A percentile compares a stretch with the other conserved stretches of the same genome.
Evolutionary conservation across 225 moss, liverwort and hornwort genomes (phyloP).

Genomic region (Pleurozium schreberi): DNA sequence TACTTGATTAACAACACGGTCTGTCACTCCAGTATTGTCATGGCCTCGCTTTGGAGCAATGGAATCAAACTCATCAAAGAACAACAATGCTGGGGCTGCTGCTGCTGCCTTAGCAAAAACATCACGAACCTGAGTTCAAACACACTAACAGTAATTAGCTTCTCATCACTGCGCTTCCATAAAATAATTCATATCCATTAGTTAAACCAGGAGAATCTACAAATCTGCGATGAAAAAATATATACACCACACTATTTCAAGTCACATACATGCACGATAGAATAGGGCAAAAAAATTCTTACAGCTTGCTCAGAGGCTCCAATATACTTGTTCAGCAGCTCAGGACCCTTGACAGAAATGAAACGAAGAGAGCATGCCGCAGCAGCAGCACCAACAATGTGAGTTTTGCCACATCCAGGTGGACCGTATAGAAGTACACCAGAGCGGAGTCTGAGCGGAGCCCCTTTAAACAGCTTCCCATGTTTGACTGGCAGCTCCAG

Average conservation of each 20-base stretch:
- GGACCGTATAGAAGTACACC: slow-evolving; percentile 95
- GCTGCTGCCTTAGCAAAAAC: slow-evolving; percentile 86
- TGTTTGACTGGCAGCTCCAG: slow-evolving; percentile 93
- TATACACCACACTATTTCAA: background rate
- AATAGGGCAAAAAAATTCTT: slow-evolving; percentile 1
- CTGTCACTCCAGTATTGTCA: slow-evolving; percentile 98
- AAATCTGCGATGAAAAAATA: background rate
- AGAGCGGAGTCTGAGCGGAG: slow-evolving; percentile 91
- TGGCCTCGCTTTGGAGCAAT: slow-evolving; percentile 97
- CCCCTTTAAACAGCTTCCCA: slow-evolving; percentile 64
- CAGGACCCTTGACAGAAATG: slow-evolving; percentile 93
- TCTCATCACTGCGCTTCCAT: background rate
- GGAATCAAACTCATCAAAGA: slow-evolving; percentile 99
- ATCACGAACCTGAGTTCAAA: slow-evolving; percentile 70
- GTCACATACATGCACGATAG: background rate
- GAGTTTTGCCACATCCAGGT: slow-evolving; percentile 98
- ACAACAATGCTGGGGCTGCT: slow-evolving; percentile 86
- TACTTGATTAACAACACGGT: slow-evolving; percentile 97
- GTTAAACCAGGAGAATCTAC: background rate
- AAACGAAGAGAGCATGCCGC: slow-evolving; percentile 93
- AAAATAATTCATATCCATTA: background rate
- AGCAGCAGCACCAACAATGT: slow-evolving; percentile 91
- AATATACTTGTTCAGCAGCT: slow-evolving; percentile 95
- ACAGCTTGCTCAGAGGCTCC: slow-evolving; percentile 99
- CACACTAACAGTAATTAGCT: background rate